Evolutionary conservation across 2,329 filamentous ascomycete genomes (phyloP).

Genomic region (Phialemoniopsis sp.): DNA sequence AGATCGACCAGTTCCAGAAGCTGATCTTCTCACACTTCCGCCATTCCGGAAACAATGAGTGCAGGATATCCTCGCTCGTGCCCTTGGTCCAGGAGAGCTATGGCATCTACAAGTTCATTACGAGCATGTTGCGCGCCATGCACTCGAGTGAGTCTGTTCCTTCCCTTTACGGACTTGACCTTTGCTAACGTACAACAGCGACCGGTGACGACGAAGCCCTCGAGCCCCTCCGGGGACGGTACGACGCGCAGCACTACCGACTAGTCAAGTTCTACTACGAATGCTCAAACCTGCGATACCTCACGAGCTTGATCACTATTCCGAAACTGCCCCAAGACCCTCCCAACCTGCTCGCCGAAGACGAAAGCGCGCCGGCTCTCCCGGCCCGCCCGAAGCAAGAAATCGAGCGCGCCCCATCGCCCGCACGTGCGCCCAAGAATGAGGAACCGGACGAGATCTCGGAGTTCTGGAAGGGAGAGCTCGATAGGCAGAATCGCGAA

Average conservation of each 20-base stretch:
- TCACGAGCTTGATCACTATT: slow-evolving; percentile 93
- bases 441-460: slow-evolving; percentile 92
- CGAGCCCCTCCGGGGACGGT: slow-evolving; percentile 80
- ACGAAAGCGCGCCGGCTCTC: slow-evolving; percentile 77
- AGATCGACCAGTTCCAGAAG: slow-evolving; percentile 98
- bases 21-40: slow-evolving; percentile 97
- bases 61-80: slow-evolving; percentile 88
- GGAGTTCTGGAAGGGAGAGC: slow-evolving; percentile 96
- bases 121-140: slow-evolving; percentile 98
- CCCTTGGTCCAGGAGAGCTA: slow-evolving; percentile 96
- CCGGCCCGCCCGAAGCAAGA: slow-evolving; percentile 76
- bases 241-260: slow-evolving; percentile 94
- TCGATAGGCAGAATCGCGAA: slow-evolving; percentile 86
- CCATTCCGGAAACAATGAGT: slow-evolving; percentile 89
- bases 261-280: slow-evolving; percentile 98
- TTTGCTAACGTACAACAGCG: slow-evolving; percentile 38
- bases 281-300: slow-evolving; percentile 93
- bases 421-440: slow-evolving; percentile 61
- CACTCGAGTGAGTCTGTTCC: slow-evolving; percentile 69
- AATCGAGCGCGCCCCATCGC: slow-evolving; percentile 63
- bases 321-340: slow-evolving; percentile 94
- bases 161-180: not conserved
- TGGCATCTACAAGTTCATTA: slow-evolving; percentile 99
- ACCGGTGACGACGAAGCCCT: slow-evolving; percentile 93
- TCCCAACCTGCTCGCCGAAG: slow-evolving; percentile 81